Evolutionary conservation across 2,329 filamentous ascomycete genomes (phyloP).

Genomic region (Botrytis medusae): DNA sequence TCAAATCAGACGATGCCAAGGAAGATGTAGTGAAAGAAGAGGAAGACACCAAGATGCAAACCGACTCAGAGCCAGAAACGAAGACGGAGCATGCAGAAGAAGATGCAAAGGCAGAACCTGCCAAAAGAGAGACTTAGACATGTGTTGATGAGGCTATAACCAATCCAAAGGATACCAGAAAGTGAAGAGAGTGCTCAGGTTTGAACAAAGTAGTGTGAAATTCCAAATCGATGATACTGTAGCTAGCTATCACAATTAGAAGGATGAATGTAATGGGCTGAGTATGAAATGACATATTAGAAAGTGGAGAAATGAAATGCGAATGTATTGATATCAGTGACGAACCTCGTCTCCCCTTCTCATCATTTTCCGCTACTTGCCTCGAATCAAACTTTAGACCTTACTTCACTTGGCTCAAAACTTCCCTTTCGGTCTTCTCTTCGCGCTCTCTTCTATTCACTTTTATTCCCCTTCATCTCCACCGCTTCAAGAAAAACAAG

Average conservation of each 20-base stretch:
- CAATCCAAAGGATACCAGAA: background rate
- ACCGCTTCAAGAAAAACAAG: background rate
- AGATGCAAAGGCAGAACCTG: constrained; percentile 25
- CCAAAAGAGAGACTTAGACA: constrained; percentile 20
- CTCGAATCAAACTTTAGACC: background rate
- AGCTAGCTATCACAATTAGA: background rate
- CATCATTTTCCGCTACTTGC: background rate
- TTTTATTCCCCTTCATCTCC: no score
- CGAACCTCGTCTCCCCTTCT: background rate
- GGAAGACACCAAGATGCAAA: background rate
- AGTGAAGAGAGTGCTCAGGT: background rate
- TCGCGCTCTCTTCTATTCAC: background rate
- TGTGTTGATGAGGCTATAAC: background rate
- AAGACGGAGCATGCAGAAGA: background rate
- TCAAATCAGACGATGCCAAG: background rate
- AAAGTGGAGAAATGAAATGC: background rate
- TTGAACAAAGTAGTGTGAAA: background rate
- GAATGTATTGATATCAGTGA: background rate
- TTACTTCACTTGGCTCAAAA: background rate
- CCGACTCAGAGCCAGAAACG: background rate
- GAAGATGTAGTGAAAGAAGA: background rate
- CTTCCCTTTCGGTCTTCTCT: background rate
- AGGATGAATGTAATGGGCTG: background rate
- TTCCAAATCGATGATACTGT: background rate
- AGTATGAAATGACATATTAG: background rate